Percentiles rank a stretch among this genome's conserved stretches.
These are phyloP conservation scores for Phytopythium boreale DNA, from an alignment of 352 stramenopile genomes.

Conservation along the genomic window DNA sequence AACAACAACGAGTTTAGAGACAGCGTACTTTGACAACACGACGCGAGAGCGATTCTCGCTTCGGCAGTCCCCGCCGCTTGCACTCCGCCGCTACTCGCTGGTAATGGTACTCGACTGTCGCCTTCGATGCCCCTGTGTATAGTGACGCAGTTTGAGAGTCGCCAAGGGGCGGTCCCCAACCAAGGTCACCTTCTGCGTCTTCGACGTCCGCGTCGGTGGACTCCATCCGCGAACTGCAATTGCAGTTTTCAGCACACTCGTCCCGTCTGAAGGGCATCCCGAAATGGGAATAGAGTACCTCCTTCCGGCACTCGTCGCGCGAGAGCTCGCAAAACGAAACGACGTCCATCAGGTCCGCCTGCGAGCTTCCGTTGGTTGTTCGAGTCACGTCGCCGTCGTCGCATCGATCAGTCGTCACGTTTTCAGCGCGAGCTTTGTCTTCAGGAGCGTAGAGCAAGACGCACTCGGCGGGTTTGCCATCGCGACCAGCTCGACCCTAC, in stretches of 20 bases:
- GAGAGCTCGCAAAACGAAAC: slow-evolving; percentile 43
- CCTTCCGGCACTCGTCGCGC: slow-evolving; percentile 47
- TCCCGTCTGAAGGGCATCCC: slow-evolving; percentile 37
- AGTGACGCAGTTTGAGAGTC: background rate
- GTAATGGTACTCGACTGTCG: slow-evolving; percentile 59
- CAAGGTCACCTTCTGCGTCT: background rate
- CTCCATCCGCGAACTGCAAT: slow-evolving; percentile 20
- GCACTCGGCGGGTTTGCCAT: slow-evolving; percentile 50
- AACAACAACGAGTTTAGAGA: background rate
- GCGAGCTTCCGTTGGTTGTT: slow-evolving; percentile 37
- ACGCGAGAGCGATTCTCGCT: slow-evolving; percentile 54
- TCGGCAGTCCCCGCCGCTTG: slow-evolving; percentile 38
- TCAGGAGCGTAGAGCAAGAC: slow-evolving; percentile 54
- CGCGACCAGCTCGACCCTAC: slow-evolving; percentile 67
- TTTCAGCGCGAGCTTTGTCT: slow-evolving; percentile 52
- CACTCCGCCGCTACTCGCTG: slow-evolving; percentile 45
- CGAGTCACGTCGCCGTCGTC: slow-evolving; percentile 19
- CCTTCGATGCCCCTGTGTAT: slow-evolving; percentile 14
- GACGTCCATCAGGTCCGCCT: slow-evolving; percentile 46
- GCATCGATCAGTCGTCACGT: slow-evolving; percentile 36
- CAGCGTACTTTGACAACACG: slow-evolving; percentile 38
- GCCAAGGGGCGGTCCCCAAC: background rate
- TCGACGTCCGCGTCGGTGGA: background rate
- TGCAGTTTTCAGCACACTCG: slow-evolving; percentile 16
- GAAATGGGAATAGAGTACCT: slow-evolving; percentile 57